These are phyloP conservation scores for Lentinula edodes DNA, from an alignment of 768 basidiomycete species.

Conservation along the genomic window DNA sequence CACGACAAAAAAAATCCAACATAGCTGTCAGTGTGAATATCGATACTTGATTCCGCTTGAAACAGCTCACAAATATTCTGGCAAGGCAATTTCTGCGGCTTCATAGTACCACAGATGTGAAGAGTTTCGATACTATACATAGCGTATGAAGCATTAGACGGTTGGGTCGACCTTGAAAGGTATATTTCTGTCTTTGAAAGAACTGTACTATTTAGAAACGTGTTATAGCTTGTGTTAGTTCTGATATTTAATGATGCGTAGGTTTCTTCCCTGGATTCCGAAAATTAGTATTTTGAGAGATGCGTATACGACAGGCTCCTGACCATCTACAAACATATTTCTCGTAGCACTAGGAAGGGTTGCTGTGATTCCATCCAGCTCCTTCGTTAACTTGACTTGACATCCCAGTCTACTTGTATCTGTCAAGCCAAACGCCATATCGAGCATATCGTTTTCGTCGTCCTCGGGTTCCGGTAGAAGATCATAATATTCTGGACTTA, in stretches of 20 bases:
- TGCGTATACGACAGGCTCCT: conserved; percentile 16
- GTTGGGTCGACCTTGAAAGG: too few relatives aligned
- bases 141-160: too few relatives aligned
- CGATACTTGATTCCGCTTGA: too few relatives aligned
- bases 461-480: conserved; percentile 88
- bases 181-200: too few relatives aligned
- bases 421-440: conserved; percentile 95
- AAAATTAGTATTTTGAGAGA: background rate
- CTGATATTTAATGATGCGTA: conserved; percentile 19
- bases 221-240: background rate
- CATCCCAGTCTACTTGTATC: conserved; percentile 86
- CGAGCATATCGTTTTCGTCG: conserved; percentile 98
- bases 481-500: conserved; percentile 78
- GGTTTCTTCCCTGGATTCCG: conserved; percentile 39
- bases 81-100: too few relatives aligned
- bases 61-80: too few relatives aligned
- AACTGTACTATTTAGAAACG: background rate
- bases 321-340: conserved; percentile 97
- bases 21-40: too few relatives aligned
- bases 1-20: too few relatives aligned
- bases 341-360: conserved; percentile 86
- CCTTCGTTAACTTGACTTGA: conserved; percentile 71
- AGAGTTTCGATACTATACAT: too few relatives aligned
- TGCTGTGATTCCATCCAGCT: conserved; percentile 82
- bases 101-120: too few relatives aligned